These are phyloP conservation scores for Candolleomyces eurysporus DNA, from an alignment of 768 basidiomycete species.

Conservation along the genomic window DNA sequence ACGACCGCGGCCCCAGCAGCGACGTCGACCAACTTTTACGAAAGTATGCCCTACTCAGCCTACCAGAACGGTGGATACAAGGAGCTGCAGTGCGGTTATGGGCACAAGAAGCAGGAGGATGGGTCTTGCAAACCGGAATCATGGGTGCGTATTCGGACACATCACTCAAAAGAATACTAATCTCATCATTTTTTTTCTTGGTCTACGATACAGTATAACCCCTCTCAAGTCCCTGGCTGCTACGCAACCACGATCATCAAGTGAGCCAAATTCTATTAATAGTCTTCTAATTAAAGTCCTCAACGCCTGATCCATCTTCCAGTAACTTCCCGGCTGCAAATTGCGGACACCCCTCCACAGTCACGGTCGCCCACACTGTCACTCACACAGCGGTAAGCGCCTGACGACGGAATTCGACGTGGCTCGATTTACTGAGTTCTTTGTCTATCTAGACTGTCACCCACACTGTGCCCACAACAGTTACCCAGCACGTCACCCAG, in stretches of 20 bases:
- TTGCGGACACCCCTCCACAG: neutral
- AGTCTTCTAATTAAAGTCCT: neutral
- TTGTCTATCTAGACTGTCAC: conserved; percentile 25
- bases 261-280: conserved; percentile 15
- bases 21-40: conserved; percentile 34
- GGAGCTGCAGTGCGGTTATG: conserved; percentile 69
- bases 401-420: neutral
- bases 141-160: conserved; percentile 46
- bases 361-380: conserved; percentile 1
- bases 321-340: neutral
- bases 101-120: conserved; percentile 53
- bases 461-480: conserved; percentile 41
- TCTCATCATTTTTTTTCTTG: conserved; percentile 1
- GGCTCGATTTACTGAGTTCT: neutral
- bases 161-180: neutral
- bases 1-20: conserved; percentile 15
- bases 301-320: neutral
- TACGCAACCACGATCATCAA: conserved; percentile 66
- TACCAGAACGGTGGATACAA: conserved; percentile 65
- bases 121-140: conserved; percentile 52
- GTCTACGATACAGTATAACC: conserved; percentile 28
- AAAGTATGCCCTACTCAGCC: conserved; percentile 56
- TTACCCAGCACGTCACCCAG: conserved; percentile 38
- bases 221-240: conserved; percentile 44
- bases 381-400: conserved; percentile 9